Percentiles rank a stretch among this genome's conserved stretches.
These are phyloP conservation scores for Pseudopyrenochaeta lycopersici DNA, from an alignment of 2,329 filamentous ascomycete species.

Conservation along the genomic window DNA sequence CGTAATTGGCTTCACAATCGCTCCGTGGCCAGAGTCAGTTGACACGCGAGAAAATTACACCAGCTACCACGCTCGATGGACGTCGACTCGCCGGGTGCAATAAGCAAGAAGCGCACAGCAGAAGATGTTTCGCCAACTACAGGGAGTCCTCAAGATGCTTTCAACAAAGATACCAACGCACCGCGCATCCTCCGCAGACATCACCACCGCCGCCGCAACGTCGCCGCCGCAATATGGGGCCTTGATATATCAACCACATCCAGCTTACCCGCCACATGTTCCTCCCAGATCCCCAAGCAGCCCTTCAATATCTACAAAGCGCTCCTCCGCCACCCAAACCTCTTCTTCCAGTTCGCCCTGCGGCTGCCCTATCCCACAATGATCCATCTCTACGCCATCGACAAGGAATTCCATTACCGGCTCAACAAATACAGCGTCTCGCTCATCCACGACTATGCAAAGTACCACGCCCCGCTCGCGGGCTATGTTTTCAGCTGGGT, in stretches of 20 bases:
- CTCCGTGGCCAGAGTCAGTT: neutral
- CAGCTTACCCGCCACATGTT: neutral
- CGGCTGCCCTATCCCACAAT: slow-evolving; percentile 33
- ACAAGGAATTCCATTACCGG: slow-evolving; percentile 51
- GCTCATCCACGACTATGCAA: slow-evolving; percentile 64
- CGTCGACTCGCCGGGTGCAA: slow-evolving; percentile 1
- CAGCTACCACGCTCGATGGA: slow-evolving; percentile 4
- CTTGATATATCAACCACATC: slow-evolving; percentile 8
- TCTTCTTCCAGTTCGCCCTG: slow-evolving; percentile 46
- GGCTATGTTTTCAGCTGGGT: slow-evolving; percentile 68
- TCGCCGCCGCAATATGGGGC: slow-evolving; percentile 31
- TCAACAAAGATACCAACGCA: neutral
- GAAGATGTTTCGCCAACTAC: slow-evolving; percentile 8
- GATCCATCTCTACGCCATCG: slow-evolving; percentile 47
- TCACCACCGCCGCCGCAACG: slow-evolving; percentile 31
- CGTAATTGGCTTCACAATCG: neutral
- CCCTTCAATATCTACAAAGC: slow-evolving; percentile 47
- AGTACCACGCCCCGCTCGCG: slow-evolving; percentile 63
- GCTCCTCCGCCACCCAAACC: slow-evolving; percentile 44
- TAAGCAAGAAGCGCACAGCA: slow-evolving; percentile 33
- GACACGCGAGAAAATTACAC: too few species aligned
- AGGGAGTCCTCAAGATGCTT: neutral
- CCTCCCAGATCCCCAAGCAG: neutral
- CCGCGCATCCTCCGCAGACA: slow-evolving; percentile 32
- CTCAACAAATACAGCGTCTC: slow-evolving; percentile 63